A percentile compares a stretch with the other conserved stretches of the same genome.
These are phyloP conservation scores for Venturia effusa DNA, from an alignment of 2,329 filamentous ascomycete species.

Conservation along the genomic window DNA sequence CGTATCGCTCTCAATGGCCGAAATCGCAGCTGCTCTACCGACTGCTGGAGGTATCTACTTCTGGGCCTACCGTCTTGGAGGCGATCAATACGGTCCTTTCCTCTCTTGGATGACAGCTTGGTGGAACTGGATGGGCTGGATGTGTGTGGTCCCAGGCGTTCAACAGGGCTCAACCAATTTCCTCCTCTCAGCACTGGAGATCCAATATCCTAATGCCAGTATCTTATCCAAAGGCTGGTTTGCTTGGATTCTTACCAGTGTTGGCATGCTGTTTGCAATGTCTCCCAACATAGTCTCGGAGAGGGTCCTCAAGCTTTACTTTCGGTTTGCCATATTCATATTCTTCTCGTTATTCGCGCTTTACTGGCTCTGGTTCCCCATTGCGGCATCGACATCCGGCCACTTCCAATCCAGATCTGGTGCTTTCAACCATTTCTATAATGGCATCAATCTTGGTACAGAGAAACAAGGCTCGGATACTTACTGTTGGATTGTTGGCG, in stretches of 20 bases:
- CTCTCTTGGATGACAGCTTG: slow-evolving; percentile 32
- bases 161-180: slow-evolving; percentile 32
- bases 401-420: slow-evolving; percentile 24
- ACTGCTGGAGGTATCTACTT: slow-evolving; percentile 31
- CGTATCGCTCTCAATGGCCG: slow-evolving; percentile 28
- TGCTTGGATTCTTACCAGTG: slow-evolving; percentile 25
- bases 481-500: slow-evolving; percentile 28
- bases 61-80: slow-evolving; percentile 28
- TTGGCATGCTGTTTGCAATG: slow-evolving; percentile 28
- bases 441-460: slow-evolving; percentile 27
- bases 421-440: slow-evolving; percentile 28
- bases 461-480: slow-evolving; percentile 25
- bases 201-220: slow-evolving; percentile 25
- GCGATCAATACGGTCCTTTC: slow-evolving; percentile 26
- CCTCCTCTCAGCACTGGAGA: slow-evolving; percentile 28
- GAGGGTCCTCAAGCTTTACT: slow-evolving; percentile 25
- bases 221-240: slow-evolving; percentile 28
- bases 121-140: slow-evolving; percentile 30
- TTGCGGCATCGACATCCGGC: slow-evolving; percentile 22
- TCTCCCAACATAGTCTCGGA: slow-evolving; percentile 26
- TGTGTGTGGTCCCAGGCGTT: slow-evolving; percentile 28
- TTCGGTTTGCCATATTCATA: slow-evolving; percentile 27
- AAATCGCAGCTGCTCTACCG: slow-evolving; percentile 27
- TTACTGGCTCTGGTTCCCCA: slow-evolving; percentile 31
- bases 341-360: slow-evolving; percentile 26